Base-by-base conservation (phyloP, 768 basidiomycete genomes). In the Rhodotorula toruloides region DNA sequence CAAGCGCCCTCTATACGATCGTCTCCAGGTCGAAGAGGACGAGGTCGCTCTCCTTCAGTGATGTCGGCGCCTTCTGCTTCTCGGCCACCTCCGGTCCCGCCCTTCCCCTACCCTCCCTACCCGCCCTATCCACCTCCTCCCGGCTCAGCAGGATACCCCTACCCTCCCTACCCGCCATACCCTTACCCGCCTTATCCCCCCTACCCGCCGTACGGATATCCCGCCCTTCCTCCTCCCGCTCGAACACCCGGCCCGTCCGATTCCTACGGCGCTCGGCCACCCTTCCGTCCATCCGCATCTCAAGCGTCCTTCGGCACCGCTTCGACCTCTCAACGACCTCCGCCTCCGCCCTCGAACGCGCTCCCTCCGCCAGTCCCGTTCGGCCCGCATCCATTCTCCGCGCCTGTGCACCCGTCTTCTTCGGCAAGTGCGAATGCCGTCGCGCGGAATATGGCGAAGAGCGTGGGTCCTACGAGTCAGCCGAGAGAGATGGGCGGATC, bases 121-220 rank as follows among this genome's bases (percentile, higher is more conserved):
- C 39, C 59, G 49, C 62, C 59, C 37, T 48, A 9, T 34, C 58
- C 17, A 2, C 40, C 39, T 16, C 57, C 57, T 6, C 53, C 50
- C 4, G 53, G 52, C 10, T 58, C 50, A 9, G 47, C 65, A 2
- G 48, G 54, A 3, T 36, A 47, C n/a, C 14, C 55, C 43, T 49
- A 56, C 47, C 60, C 56, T 40, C 53, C 53, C 34, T 54, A 50
- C 53, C 53, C 36, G 7, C n/a, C 52, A 11, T 54, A 55, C 39
- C 40, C 49, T 29, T 55, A 63, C 43, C 56, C 53, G 8, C 59
- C 54, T n/a, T n/a, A 40, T 27, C 47, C 58, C 4, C 42, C 42
- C 19, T 44, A 56, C 27, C 55, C 55, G 5, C 43, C 55, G 19
- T 57, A 46, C 56, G 32, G 19, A 14, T 22, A 58, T 14, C 31